Conservation (phyloP, 495 filamentous ascomycete species). For the Xylaria scruposa region DNA sequence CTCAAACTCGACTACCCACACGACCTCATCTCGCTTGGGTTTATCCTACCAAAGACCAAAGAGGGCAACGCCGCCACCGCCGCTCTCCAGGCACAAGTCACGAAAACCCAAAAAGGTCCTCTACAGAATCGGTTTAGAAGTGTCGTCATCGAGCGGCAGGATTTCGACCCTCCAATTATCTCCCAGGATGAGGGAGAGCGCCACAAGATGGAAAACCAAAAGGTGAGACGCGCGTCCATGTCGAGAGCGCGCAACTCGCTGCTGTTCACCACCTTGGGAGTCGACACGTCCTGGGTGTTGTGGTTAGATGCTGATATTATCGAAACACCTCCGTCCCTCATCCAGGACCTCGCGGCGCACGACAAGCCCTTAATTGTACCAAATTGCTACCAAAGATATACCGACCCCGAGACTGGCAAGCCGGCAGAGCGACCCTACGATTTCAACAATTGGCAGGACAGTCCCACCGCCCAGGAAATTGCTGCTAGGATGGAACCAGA, state of each 20-base stretch:
- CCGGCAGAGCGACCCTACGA: conserved; percentile 86
- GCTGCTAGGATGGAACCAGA: conserved; percentile 80
- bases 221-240: conserved; percentile 86
- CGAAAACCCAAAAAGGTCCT: conserved; percentile 79
- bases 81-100: conserved; percentile 82
- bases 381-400: conserved; percentile 93
- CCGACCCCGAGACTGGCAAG: conserved; percentile 70
- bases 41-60: conserved; percentile 90
- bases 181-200: conserved; percentile 88
- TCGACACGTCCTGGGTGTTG: conserved; percentile 92
- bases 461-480: conserved; percentile 73
- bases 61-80: conserved; percentile 85
- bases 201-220: conserved; percentile 89
- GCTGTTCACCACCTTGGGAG: conserved; percentile 95
- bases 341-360: conserved; percentile 89
- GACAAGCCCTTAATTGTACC: conserved; percentile 89
- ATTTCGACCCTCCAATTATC: conserved; percentile 82
- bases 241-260: conserved; percentile 90
- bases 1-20: conserved; percentile 84
- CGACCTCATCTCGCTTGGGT: conserved; percentile 92
- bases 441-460: conserved; percentile 97
- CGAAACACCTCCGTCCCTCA: conserved; percentile 83
- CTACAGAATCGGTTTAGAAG: conserved; percentile 85
- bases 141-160: conserved; percentile 92
- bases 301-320: conserved; percentile 95